Conservation (phyloP, 2,329 filamentous ascomycete genomes). For the Atkinsonella texensis region DNA sequence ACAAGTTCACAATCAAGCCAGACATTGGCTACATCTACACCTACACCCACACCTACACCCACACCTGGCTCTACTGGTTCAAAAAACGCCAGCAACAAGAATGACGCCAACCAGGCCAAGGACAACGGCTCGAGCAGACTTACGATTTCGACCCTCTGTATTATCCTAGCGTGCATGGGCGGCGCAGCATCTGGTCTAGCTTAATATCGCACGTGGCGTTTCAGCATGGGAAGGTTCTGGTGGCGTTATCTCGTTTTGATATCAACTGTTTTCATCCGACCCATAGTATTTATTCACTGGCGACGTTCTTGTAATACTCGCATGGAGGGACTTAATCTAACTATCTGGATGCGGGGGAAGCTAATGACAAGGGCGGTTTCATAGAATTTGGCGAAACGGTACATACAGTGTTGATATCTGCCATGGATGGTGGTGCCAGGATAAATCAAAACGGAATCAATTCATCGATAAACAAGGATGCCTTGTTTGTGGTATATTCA, state of each 20-base stretch:
- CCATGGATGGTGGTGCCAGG: no score
- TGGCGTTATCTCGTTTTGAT: neutral
- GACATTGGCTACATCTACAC: neutral
- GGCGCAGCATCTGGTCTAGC: neutral
- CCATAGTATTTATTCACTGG: neutral
- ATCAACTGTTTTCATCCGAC: neutral
- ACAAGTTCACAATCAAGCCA: neutral
- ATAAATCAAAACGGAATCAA: no score
- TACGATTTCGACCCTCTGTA: neutral
- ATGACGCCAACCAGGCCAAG: neutral
- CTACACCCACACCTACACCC: neutral
- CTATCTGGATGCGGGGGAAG: no score
- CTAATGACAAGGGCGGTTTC: no score
- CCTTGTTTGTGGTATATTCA: no score
- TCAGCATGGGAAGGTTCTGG: neutral
- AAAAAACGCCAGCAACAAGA: neutral
- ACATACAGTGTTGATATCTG: no score
- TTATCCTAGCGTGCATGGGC: neutral
- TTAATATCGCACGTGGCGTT: neutral
- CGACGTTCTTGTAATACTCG: no score
- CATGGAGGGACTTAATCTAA: no score
- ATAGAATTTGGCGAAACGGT: no score
- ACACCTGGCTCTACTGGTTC: neutral
- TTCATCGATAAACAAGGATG: no score
- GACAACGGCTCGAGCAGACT: neutral